phyloP scores from a whole-genome alignment of 169 alveolate genomes.

The Plasmodium sp. region DNA sequence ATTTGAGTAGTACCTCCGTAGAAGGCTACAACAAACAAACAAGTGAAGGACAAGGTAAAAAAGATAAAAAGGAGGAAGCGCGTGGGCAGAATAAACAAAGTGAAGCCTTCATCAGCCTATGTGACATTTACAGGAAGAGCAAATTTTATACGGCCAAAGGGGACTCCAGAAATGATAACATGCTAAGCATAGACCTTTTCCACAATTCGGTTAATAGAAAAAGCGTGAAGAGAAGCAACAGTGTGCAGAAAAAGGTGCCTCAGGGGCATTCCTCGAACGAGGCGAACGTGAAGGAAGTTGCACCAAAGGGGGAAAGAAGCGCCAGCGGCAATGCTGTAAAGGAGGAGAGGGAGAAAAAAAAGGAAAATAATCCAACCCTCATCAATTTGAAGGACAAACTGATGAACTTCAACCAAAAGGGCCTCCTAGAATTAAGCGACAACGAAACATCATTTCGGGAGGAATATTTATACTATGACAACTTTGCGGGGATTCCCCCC shows the following conservation, averaged over 20 bases:
- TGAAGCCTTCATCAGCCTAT: constrained; percentile 4
- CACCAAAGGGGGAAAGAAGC: neutral
- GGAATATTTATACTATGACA: constrained; percentile 62
- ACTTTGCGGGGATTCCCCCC: constrained; percentile 13
- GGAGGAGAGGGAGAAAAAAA: neutral
- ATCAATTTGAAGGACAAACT: neutral
- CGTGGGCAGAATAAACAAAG: neutral
- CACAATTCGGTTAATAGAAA: neutral
- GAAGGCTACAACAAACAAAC: neutral
- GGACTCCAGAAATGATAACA: neutral
- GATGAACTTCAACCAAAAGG: neutral
- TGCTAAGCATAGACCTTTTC: neutral
- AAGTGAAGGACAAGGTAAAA: neutral
- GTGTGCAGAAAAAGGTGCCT: neutral
- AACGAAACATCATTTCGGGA: constrained; percentile 28
- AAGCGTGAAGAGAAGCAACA: neutral
- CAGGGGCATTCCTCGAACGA: neutral
- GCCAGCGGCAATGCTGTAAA: neutral
- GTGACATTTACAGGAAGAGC: constrained; percentile 33
- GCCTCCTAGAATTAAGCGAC: neutral
- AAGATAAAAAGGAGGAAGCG: neutral
- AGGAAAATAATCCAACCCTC: neutral
- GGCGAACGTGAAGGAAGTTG: neutral
- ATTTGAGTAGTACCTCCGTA: neutral
- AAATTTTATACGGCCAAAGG: constrained; percentile 1